Conservation (phyloP, 257 asterid genomes). For the Primulina huaijiensis region DNA sequence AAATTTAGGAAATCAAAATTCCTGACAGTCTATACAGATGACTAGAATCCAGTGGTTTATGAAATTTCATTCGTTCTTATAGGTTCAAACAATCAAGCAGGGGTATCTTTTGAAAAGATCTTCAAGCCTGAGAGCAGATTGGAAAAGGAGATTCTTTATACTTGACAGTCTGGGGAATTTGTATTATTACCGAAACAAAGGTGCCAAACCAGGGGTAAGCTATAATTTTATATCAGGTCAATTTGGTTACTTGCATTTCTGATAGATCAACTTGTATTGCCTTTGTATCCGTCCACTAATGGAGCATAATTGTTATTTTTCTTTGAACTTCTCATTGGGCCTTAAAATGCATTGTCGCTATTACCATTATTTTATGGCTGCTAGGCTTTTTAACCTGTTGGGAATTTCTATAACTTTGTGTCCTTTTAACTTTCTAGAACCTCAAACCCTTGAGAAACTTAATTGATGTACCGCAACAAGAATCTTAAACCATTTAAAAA, state of each 20-base stretch:
- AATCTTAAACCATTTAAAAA: slow-evolving; percentile 13
- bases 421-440: slow-evolving; percentile 7
- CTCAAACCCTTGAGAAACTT: background rate
- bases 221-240: slow-evolving; percentile 26
- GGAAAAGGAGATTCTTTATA: slow-evolving; percentile 96
- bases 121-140: slow-evolving; percentile 88
- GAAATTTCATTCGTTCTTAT: slow-evolving; percentile 26
- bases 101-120: slow-evolving; percentile 94
- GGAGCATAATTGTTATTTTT: background rate
- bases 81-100: slow-evolving; percentile 90
- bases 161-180: slow-evolving; percentile 87
- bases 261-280: slow-evolving; percentile 13
- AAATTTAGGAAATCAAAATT: slow-evolving; percentile 12
- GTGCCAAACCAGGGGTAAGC: slow-evolving; percentile 69
- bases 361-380: slow-evolving; percentile 15
- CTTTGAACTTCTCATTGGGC: slow-evolving; percentile 9
- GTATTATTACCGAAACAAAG: slow-evolving; percentile 82
- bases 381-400: slow-evolving; percentile 18
- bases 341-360: slow-evolving; percentile 10
- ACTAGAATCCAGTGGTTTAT: slow-evolving; percentile 9
- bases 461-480: slow-evolving; percentile 14
- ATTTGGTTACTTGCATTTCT: slow-evolving; percentile 23
- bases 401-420: slow-evolving; percentile 3
- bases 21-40: slow-evolving; percentile 2
- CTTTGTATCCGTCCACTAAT: slow-evolving; percentile 2